Evolutionary conservation across 2,329 filamentous ascomycete genomes (phyloP), one percentile per base, ranked within the genome.

Genomic region (Diplodia sapinea): DNA sequence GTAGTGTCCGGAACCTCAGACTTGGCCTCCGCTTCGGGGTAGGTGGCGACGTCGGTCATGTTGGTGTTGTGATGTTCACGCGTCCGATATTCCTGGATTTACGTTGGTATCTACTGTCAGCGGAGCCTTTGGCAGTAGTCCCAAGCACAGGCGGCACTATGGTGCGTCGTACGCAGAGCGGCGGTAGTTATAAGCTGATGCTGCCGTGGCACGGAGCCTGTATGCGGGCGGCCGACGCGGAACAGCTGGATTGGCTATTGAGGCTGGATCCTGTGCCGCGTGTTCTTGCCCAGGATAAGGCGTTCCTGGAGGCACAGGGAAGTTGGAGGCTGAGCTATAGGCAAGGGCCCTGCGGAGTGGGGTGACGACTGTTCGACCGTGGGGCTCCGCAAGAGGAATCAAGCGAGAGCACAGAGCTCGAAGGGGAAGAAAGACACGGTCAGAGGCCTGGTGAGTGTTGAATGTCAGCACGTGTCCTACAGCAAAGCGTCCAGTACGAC

Each of bases 1-100:
- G 76, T 74, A 17, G 73, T 68, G 12, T 73, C 67, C 63, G 74
- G 73, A 69, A 78, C 70, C 13, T 71, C 72, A 29, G 71, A 66
- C 71, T 79, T 79, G 17, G 72, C 69, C 68, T 73, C 70, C 67
- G 77, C 73, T 68, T 77, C 74, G 47, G 75, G 76, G 65, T 79
- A 79, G 64, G 75, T 75, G 70, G 78, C 77, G 68, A 76, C 78
- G 63, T 79, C 77, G 59, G 77, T 76, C 77, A 79, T 79, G 38
- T 47, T 66, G 64, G n/a, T n/a, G n/a, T 15, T 36, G 51, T 56
- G 20, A 17, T 65, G 12, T 20, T 50, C 51, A 11, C 52, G 29
- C 43, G 17, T n/a, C 15, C 9, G 43, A 26, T 15, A 29, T 8
- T n/a, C 20, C 12, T n/a, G 20, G 11, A 17, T 26, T 66, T 12